These are phyloP conservation scores for Kwoniella bestiolae DNA, from an alignment of 768 basidiomycete species.

Conservation along the genomic window DNA sequence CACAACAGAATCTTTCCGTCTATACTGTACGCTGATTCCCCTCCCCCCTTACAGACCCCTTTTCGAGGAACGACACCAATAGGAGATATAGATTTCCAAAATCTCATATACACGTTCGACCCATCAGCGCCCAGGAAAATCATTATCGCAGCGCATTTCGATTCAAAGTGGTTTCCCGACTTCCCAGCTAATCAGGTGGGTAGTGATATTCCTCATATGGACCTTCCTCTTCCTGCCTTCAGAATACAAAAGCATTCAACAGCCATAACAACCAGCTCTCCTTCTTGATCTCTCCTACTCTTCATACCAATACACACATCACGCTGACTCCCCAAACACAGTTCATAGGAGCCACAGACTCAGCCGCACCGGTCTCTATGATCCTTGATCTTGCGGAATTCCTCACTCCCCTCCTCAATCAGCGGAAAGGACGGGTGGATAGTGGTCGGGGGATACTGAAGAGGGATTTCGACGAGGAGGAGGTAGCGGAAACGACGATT, in stretches of 20 bases:
- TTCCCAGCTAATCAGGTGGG: constrained; percentile 76
- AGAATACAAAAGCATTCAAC: too few species aligned
- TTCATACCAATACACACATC: not conserved
- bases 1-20: too few species aligned
- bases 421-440: constrained; percentile 64
- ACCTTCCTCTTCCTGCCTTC: not conserved
- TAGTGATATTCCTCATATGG: not conserved
- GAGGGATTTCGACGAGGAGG: constrained; percentile 65
- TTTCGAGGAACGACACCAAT: constrained; percentile 82
- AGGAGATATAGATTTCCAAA: constrained; percentile 77
- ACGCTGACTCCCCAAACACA: constrained; percentile 60
- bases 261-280: too few species aligned
- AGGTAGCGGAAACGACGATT: constrained; percentile 75
- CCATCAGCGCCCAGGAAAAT: constrained; percentile 79
- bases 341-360: constrained; percentile 98
- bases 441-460: constrained; percentile 65
- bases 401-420: constrained; percentile 62
- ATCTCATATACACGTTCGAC: constrained; percentile 94
- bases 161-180: constrained; percentile 81
- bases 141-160: constrained; percentile 88
- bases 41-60: too few species aligned
- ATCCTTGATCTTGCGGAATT: constrained; percentile 89
- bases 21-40: too few species aligned
- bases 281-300: too few species aligned
- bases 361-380: constrained; percentile 92